Conservation (phyloP, 805 yeast species). For the Cyberlindnera saturnus region DNA sequence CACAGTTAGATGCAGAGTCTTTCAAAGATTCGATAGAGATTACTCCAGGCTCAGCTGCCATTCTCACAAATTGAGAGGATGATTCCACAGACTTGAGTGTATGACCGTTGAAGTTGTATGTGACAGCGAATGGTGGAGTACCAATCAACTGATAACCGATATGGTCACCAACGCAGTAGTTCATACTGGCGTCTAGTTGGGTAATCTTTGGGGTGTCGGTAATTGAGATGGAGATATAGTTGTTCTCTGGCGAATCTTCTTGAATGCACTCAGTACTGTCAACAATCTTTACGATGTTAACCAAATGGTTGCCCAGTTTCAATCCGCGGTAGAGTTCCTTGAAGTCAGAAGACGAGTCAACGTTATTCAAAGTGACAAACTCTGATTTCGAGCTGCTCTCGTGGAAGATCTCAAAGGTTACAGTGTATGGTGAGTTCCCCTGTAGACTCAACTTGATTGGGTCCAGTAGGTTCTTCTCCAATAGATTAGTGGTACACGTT, state of each 20-base stretch:
- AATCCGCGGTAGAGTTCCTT: constrained; percentile 43
- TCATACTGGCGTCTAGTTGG: constrained; percentile 33
- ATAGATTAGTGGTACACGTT: constrained; percentile 39
- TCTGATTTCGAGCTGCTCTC: constrained; percentile 52
- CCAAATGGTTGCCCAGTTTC: constrained; percentile 63
- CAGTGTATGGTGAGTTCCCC: constrained; percentile 58
- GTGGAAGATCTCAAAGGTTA: constrained; percentile 54
- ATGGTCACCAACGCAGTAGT: constrained; percentile 91
- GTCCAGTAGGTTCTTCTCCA: constrained; percentile 30
- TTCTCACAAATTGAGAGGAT: constrained; percentile 48
- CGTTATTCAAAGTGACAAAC: constrained; percentile 36
- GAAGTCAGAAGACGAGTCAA: constrained; percentile 34
- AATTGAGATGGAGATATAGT: constrained; percentile 49
- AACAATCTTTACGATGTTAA: constrained; percentile 49
- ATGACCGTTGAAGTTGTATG: constrained; percentile 64
- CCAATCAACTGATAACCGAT: constrained; percentile 74
- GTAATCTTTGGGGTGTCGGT: constrained; percentile 72
- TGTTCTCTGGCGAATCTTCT: constrained; percentile 35
- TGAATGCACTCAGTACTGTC: constrained; percentile 70
- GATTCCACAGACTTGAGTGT: constrained; percentile 50
- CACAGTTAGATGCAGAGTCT: constrained; percentile 72
- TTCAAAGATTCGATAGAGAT: constrained; percentile 59
- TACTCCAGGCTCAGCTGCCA: constrained; percentile 80
- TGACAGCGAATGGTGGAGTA: constrained; percentile 69
- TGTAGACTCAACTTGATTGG: constrained; percentile 49